A percentile compares a stretch with the other conserved stretches of the same genome.
phyloP scores from a whole-genome alignment of 1,139 yeast genomes.

The Hyphopichia wangnamkhiaoensis region DNA sequence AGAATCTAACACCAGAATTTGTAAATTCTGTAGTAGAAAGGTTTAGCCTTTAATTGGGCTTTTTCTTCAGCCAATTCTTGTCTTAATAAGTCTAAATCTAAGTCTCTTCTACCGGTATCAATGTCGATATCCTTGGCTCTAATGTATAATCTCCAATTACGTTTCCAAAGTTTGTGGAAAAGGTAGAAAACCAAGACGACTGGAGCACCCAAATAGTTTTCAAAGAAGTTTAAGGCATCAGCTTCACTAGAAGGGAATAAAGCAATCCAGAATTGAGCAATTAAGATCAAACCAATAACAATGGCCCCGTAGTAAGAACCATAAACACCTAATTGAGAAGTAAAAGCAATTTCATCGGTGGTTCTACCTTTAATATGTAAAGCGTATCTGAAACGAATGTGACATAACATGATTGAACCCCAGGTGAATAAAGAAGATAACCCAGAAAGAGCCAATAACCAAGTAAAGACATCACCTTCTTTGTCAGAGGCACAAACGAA shows the following conservation, averaged over 20 bases:
- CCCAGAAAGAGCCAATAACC: conserved; percentile 26
- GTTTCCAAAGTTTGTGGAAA: conserved; percentile 58
- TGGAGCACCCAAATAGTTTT: conserved; percentile 62
- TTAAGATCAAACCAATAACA: conserved; percentile 62
- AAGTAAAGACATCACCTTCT: conserved; percentile 19
- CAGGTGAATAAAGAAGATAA: conserved; percentile 25
- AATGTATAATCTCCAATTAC: conserved; percentile 50
- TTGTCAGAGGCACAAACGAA: conserved; percentile 29
- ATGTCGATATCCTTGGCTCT: conserved; percentile 59
- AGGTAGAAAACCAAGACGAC: conserved; percentile 58
- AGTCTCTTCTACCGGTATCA: conserved; percentile 69
- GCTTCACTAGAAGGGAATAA: conserved; percentile 66
- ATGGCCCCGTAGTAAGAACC: conserved; percentile 71
- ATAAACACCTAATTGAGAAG: conserved; percentile 64
- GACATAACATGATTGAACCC: conserved; percentile 32
- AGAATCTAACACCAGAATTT: conserved; percentile 56
- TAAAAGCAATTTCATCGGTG: conserved; percentile 66
- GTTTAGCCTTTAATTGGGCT: conserved; percentile 50
- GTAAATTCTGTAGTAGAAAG: conserved; percentile 53
- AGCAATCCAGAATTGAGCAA: conserved; percentile 83
- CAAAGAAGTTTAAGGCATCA: conserved; percentile 58
- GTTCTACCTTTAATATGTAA: conserved; percentile 64
- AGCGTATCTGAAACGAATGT: conserved; percentile 32
- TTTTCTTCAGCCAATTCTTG: conserved; percentile 68
- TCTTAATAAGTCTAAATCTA: conserved; percentile 62